Evolutionary conservation across 163 green algal genomes (phyloP).

Genomic region (Prototheca stagnorum): DNA sequence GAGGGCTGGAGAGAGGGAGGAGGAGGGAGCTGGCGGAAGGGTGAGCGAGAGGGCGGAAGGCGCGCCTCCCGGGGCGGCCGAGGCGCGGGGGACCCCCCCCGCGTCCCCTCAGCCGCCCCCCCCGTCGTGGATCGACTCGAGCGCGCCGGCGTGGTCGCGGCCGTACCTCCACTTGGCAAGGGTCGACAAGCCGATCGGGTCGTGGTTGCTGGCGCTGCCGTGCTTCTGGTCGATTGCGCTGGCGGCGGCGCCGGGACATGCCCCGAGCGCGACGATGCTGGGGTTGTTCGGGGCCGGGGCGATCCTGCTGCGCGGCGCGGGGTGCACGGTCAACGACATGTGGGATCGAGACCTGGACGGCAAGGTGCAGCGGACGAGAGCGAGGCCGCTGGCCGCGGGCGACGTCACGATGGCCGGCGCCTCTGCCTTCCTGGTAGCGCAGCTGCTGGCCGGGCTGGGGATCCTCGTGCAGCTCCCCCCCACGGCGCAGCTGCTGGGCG

Average conservation of each 20-base stretch:
- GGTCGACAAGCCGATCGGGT: constrained; percentile 74
- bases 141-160: constrained; percentile 15
- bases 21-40: too few species aligned
- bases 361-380: constrained; percentile 61
- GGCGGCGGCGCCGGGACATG: constrained; percentile 37
- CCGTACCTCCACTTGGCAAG: constrained; percentile 70
- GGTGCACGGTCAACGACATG: constrained; percentile 96
- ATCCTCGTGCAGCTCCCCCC: constrained; percentile 90
- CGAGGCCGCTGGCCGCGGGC: constrained; percentile 60
- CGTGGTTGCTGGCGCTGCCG: constrained; percentile 74
- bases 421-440: constrained; percentile 55
- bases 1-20: not conserved
- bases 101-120: not conserved
- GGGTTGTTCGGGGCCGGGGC: constrained; percentile 57
- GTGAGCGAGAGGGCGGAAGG: too few species aligned
- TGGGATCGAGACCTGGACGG: constrained; percentile 72
- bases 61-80: too few species aligned
- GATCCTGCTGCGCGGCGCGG: constrained; percentile 72
- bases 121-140: not conserved
- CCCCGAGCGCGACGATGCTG: constrained; percentile 47
- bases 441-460: constrained; percentile 62
- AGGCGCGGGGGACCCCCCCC: too few species aligned
- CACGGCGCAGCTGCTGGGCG: constrained; percentile 76
- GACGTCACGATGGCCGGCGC: constrained; percentile 38
- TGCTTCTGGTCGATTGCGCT: constrained; percentile 78